Percentiles rank a stretch among this genome's conserved stretches.
phyloP scores from a whole-genome alignment of 306 rosid genomes.

The Vigna radiata region DNA sequence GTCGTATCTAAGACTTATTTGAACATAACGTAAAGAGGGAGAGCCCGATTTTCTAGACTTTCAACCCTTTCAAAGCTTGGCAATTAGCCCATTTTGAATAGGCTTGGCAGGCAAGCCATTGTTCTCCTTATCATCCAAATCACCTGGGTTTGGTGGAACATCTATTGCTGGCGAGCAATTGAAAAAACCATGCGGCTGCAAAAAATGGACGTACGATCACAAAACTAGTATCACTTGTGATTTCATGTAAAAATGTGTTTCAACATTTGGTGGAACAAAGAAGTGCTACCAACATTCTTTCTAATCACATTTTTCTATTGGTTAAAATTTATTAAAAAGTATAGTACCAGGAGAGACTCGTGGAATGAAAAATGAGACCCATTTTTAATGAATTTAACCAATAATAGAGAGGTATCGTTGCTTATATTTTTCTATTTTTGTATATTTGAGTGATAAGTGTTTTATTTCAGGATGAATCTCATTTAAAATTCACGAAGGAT shows the following conservation, averaged over 20 bases:
- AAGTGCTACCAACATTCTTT: neutral
- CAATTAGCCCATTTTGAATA: slow-evolving; percentile 59
- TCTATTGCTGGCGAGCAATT: slow-evolving; percentile 79
- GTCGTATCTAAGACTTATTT: neutral
- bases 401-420: neutral
- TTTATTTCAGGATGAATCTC: neutral
- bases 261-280: neutral
- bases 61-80: slow-evolving; percentile 59
- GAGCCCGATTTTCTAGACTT: neutral
- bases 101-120: slow-evolving; percentile 63
- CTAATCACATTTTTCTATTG: neutral
- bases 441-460: neutral
- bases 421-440: neutral
- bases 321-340: neutral
- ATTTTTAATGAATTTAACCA: neutral
- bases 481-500: neutral
- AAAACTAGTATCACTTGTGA: slow-evolving; percentile 1
- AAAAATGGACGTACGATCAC: neutral
- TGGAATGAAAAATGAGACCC: neutral
- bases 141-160: slow-evolving; percentile 68
- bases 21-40: slow-evolving; percentile 7
- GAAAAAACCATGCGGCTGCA: slow-evolving; percentile 90
- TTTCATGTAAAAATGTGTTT: neutral
- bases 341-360: neutral
- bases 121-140: slow-evolving; percentile 69